These are phyloP conservation scores for Colletotrichum neosansevieriae DNA, from an alignment of 2,329 filamentous ascomycete genomes.

Conservation along the genomic window DNA sequence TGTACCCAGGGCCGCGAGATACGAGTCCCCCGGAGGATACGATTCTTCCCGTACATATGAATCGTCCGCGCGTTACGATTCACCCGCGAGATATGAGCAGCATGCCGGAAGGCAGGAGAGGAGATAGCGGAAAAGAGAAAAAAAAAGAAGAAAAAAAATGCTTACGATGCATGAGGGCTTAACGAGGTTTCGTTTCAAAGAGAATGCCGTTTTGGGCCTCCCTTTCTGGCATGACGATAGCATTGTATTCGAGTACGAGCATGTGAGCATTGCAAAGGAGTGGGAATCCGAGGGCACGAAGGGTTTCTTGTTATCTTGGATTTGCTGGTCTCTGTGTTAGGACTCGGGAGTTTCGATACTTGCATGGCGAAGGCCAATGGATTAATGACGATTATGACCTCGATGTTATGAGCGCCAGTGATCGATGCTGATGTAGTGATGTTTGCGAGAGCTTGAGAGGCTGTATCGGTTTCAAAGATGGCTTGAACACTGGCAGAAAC, in stretches of 20 bases:
- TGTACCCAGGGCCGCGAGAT: conserved; percentile 23
- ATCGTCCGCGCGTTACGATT: conserved; percentile 26
- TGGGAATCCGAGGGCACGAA: conserved; percentile 12
- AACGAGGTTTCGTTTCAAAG: neutral
- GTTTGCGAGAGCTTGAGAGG: neutral
- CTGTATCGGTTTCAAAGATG: no score
- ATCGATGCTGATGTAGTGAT: neutral
- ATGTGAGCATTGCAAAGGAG: conserved; percentile 26
- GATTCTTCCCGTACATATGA: conserved; percentile 30
- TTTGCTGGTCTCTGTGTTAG: neutral
- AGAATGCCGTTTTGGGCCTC: neutral
- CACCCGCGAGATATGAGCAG: conserved; percentile 27
- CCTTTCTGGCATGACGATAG: neutral
- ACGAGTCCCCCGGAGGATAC: conserved; percentile 28
- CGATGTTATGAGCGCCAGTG: neutral
- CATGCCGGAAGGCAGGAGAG: conserved; percentile 22
- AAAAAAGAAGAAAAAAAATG: conserved; percentile 1
- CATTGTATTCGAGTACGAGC: conserved; percentile 21
- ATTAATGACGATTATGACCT: conserved; percentile 37
- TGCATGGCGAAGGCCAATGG: conserved; percentile 17
- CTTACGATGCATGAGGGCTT: neutral
- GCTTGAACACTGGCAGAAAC: no score
- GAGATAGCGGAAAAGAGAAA: conserved; percentile 8
- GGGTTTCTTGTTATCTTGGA: conserved; percentile 5
- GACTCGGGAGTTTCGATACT: conserved; percentile 7